Evolutionary conservation across 2,329 filamentous ascomycete species (phyloP), one percentile per base, ranked within the genome.

Genomic region (Trichoderma semiorbis): DNA sequence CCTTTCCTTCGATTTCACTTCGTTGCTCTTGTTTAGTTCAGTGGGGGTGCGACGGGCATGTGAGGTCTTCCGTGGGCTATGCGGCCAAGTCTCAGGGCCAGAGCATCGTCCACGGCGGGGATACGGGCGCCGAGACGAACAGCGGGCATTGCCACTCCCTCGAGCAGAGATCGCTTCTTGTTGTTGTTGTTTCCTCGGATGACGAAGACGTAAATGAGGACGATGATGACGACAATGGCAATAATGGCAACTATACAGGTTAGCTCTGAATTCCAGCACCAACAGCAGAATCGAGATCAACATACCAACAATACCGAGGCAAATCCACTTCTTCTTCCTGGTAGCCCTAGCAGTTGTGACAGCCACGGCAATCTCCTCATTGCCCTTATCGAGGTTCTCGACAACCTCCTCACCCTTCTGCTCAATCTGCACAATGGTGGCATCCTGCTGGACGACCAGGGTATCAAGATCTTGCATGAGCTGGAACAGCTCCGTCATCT

Each of bases 261-360:
- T 75, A 84, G 78, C 24, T 68, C 24, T 28, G 21, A 6, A 8
- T 30, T 21, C 26, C 26, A 32, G 28, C 8, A 10, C 16, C 18
- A 10, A 47, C 21, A 62, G n/a, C 47, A 21, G 2, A 0, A 34
- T 7, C 21, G 16, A n/a, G 50, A 16, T 28, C 14, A 36, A 78
- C 87, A 76, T 84, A 89, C 87, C 84, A 76, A 86, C 84, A 78
- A 98, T 93, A 78, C 91, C 90, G 76, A 97, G 84, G 86, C 94
- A 97, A 80, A 93, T 95, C 95, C 94, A 98, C 92, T 98, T 98
- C 94, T 97, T 97, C 85, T 90, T 93, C 76, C 93, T 88, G 65
- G 92, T 93, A 76, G 90, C 89, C 80, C 92, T 87, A 10, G 95
- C 95, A 76, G 93, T 97, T 73, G 88, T 86, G 74, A 97, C 92